phyloP scores from a whole-genome alignment of 2,329 filamentous ascomycete genomes.

The Penicillium sp. region DNA sequence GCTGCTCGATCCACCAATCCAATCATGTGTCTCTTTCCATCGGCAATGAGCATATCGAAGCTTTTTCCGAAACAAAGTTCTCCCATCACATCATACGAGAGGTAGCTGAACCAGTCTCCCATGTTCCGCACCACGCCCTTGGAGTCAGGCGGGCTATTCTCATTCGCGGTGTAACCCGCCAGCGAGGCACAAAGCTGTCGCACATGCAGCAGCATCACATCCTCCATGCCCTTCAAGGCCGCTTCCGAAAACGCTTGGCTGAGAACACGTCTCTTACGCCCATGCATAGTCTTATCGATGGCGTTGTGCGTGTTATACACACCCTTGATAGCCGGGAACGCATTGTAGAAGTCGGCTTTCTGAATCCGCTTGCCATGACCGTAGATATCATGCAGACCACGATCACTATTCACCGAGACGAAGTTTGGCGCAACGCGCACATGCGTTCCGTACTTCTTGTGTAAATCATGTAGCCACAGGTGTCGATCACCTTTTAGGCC shows the following conservation, averaged over 20 bases:
- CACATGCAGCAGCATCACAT: conserved; percentile 65
- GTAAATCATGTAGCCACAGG: conserved; percentile 69
- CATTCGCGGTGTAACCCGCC: conserved; percentile 18
- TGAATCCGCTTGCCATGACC: conserved; percentile 41
- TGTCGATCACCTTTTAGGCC: conserved; percentile 74
- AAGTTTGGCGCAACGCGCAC: conserved; percentile 80
- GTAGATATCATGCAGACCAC: conserved; percentile 51
- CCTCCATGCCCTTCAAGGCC: conserved; percentile 68
- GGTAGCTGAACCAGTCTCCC: conserved; percentile 42
- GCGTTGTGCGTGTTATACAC: conserved; percentile 72
- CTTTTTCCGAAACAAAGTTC: conserved; percentile 54
- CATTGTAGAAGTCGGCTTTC: conserved; percentile 72
- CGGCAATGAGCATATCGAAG: conserved; percentile 50
- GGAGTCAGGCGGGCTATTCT: conserved; percentile 16
- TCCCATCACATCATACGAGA: conserved; percentile 55
- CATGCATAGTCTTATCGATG: conserved; percentile 67
- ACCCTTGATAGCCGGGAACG: conserved; percentile 65
- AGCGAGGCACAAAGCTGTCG: conserved; percentile 60
- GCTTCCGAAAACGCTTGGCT: conserved; percentile 70
- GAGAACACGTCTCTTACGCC: conserved; percentile 69
- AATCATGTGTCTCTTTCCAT: conserved; percentile 61
- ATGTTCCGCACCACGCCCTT: conserved; percentile 35
- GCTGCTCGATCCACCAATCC: conserved; percentile 67
- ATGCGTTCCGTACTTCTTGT: conserved; percentile 66
- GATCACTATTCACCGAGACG: conserved; percentile 72